These are phyloP conservation scores for Sisymbrium irio DNA, from an alignment of 345 rosid genomes.

Conservation along the genomic window DNA sequence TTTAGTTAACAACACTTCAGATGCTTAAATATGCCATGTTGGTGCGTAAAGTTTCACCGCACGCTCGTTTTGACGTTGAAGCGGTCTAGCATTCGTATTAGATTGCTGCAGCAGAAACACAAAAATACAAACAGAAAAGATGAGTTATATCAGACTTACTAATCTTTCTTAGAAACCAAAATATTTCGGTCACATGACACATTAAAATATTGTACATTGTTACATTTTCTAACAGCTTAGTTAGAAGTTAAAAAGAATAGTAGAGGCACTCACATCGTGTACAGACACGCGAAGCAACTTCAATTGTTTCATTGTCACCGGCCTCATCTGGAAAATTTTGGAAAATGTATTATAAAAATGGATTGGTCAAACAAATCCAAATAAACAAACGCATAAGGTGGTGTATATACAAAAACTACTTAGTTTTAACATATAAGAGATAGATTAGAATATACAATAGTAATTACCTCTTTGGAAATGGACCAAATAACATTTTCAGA, in stretches of 20 bases:
- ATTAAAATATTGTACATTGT: not conserved
- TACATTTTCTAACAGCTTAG: not conserved
- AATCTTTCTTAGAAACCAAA: not conserved
- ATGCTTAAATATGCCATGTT: conserved; percentile 23
- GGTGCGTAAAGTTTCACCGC: conserved; percentile 22
- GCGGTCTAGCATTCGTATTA: conserved; percentile 30
- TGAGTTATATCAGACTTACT: not conserved
- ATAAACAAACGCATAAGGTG: not conserved
- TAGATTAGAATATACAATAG: not conserved
- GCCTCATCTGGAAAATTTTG: not conserved
- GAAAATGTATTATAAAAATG: not conserved
- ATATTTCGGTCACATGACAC: not conserved
- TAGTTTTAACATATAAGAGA: not conserved
- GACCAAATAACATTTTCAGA: conserved; percentile 73
- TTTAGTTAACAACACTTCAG: not conserved
- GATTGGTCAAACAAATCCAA: not conserved
- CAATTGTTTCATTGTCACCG: conserved; percentile 25
- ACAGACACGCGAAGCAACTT: conserved; percentile 25
- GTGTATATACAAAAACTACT: not conserved
- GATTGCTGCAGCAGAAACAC: conserved; percentile 23
- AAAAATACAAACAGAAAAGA: not conserved
- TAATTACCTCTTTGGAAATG: conserved; percentile 54
- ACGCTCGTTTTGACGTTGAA: conserved; percentile 12
- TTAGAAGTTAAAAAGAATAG: not conserved
- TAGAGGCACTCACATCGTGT: conserved; percentile 27